phyloP scores from a whole-genome alignment of 371 early-diverging fungal species.

The Mucor indicus region DNA sequence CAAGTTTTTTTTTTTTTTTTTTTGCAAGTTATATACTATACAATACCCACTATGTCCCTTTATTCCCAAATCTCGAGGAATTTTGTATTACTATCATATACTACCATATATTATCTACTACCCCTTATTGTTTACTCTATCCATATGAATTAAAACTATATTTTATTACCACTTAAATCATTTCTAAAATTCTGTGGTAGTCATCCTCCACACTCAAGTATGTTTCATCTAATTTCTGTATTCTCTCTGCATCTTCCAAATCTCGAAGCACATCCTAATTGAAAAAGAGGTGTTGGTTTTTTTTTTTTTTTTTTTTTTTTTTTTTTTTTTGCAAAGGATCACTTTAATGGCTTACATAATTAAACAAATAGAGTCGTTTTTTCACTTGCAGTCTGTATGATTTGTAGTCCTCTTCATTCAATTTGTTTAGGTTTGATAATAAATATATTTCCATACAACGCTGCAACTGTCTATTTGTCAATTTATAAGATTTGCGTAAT shows the following conservation, averaged over 20 bases:
- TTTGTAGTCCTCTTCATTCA: constrained; percentile 47
- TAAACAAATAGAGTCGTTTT: constrained; percentile 73
- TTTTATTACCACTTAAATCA: constrained; percentile 9
- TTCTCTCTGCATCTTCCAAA: constrained; percentile 63
- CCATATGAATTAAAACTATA: neutral
- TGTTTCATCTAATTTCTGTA: constrained; percentile 73
- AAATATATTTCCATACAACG: constrained; percentile 78
- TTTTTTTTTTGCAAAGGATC: neutral
- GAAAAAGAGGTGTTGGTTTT: neutral
- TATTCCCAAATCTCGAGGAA: too few relatives aligned
- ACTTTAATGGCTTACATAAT: constrained; percentile 47
- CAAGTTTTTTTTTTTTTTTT: neutral
- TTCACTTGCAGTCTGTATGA: constrained; percentile 80
- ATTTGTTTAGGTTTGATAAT: constrained; percentile 54
- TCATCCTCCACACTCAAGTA: constrained; percentile 75
- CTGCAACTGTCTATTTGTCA: constrained; percentile 73
- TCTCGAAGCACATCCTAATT: constrained; percentile 62
- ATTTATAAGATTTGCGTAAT: constrained; percentile 51
- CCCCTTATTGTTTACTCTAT: neutral
- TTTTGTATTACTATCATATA: too few relatives aligned
- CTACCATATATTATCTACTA: too few relatives aligned
- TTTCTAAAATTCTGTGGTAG: constrained; percentile 68
- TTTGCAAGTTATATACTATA: too few relatives aligned
- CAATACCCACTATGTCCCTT: too few relatives aligned
- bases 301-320: neutral